Evolutionary conservation across 148 eudicot species (phyloP).

Genomic region (Cornus suecica): DNA sequence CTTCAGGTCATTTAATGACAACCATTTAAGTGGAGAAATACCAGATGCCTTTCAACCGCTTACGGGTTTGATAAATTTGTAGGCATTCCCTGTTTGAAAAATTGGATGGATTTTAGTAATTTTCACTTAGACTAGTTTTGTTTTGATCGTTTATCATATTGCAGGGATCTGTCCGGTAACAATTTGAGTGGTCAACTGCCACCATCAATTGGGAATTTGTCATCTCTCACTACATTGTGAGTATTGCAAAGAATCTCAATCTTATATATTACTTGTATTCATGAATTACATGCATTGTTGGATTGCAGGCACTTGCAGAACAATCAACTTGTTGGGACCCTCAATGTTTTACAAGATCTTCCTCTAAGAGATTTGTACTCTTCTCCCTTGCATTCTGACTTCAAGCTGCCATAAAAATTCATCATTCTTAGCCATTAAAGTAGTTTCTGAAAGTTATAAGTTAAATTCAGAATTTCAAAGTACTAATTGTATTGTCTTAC

Average conservation of each 20-base stretch:
- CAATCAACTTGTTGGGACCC: conserved; percentile 67
- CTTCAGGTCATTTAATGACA: conserved; percentile 62
- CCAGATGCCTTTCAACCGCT: conserved; percentile 79
- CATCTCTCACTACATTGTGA: conserved; percentile 69
- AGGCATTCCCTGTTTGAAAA: conserved; percentile 19
- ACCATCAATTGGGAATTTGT: conserved; percentile 68
- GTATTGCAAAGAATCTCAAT: conserved; percentile 22
- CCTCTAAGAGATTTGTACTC: conserved; percentile 64
- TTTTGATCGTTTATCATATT: conserved; percentile 11
- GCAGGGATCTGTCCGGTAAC: conserved; percentile 88
- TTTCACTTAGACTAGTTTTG: conserved; percentile 1
- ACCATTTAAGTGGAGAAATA: conserved; percentile 64
- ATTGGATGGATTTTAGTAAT: not conserved
- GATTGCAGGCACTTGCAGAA: conserved; percentile 77
- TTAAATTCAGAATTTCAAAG: not conserved
- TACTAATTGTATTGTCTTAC: not conserved
- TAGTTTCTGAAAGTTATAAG: not conserved
- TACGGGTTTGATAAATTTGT: conserved; percentile 62
- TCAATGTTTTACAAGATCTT: conserved; percentile 78
- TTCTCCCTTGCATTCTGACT: conserved; percentile 7
- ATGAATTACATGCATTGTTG: not conserved
- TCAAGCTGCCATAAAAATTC: not conserved
- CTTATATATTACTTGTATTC: not conserved
- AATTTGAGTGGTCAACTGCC: conserved; percentile 73
- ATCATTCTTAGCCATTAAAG: too few relatives aligned